Base-by-base conservation (phyloP, 2,329 filamentous ascomycete genomes). In the Pseudovirgaria hyperparasitica region DNA sequence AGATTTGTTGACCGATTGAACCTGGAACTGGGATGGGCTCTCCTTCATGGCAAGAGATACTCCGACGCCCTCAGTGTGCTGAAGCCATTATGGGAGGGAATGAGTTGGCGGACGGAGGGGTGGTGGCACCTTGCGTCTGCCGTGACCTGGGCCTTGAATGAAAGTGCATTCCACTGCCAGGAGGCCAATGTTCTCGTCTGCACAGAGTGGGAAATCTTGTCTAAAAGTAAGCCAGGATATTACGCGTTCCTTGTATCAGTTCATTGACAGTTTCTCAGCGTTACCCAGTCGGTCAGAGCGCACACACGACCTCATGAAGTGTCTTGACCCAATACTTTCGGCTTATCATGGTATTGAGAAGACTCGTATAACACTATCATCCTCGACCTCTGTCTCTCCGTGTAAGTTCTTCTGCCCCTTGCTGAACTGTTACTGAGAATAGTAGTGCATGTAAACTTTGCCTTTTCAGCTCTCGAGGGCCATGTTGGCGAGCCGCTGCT, bases 101-200 rank as follows among this genome's bases (percentile, higher is more conserved):
- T 67, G 43, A 58, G 54, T n/a, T 76, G 72, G 72, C 63, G 72
- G 23, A 50, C 48, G 22, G 63, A 71, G 40, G 60, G 64, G n/a
- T 76, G 72, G 71, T 70, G 65, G 60, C 44, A 52, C 22, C 53
- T 72, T 4, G 66, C 72, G 35, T 58, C 57, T 28, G 60, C 64
- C 21, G 60, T 72, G 21, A 54, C 67, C 23, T 65, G 60, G 55
- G 52, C 60, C 6, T 48, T 75, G 19, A 58, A 70, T 34, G 59
- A 69, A 31, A 70, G 66, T 40, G 67, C 67, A 10, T 30, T 55
- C 6, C 51, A 52, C 18, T 39, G 58, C 7, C 43, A 57, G 19
- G 55, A 70, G 37, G 45, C 47, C 10, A 61, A 65, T 33, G 58
- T 60, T 1, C 48, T 70, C 30, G 39, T 72, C 16, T 57, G 57